Percentiles rank a stretch among this genome's conserved stretches.
phyloP scores from a whole-genome alignment of 202 grass and related monocot genomes.

The Saccharum hybrid region DNA sequence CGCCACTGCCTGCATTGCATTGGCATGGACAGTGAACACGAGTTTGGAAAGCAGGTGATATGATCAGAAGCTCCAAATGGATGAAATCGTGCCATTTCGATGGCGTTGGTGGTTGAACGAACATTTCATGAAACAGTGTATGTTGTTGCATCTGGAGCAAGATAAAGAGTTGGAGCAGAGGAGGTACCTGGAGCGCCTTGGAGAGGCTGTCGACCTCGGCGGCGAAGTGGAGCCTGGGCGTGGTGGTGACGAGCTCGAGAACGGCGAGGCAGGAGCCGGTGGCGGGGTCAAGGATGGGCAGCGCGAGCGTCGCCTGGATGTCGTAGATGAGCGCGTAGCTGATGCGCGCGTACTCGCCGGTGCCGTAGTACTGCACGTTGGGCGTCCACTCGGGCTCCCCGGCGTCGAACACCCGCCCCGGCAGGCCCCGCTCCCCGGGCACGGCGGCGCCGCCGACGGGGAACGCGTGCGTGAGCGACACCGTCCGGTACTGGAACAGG shows the following conservation, averaged over 20 bases:
- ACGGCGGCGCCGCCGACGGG: conserved; percentile 38
- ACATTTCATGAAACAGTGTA: not conserved
- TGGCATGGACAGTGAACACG: not conserved
- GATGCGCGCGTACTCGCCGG: conserved; percentile 74
- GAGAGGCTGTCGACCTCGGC: conserved; percentile 59
- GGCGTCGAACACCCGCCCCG: conserved; percentile 61
- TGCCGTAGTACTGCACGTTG: conserved; percentile 80
- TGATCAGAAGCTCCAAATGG: not conserved
- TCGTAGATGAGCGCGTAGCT: conserved; percentile 77
- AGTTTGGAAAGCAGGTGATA: not conserved
- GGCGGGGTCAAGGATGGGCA: conserved; percentile 61
- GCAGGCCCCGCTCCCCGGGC: conserved; percentile 50
- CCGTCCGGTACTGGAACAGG: conserved; percentile 68
- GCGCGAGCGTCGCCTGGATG: conserved; percentile 60
- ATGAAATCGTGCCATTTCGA: not conserved
- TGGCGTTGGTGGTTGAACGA: not conserved
- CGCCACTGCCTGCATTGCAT: conserved; percentile 57
- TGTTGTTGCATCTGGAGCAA: not conserved
- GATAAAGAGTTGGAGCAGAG: not conserved
- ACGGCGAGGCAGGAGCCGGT: conserved; percentile 51
- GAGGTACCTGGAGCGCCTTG: conserved; percentile 66
- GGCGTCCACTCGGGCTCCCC: conserved; percentile 68
- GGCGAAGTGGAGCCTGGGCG: conserved; percentile 50
- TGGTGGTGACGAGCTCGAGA: conserved; percentile 59
- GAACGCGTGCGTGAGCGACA: conserved; percentile 66